Percentiles rank a stretch among this genome's conserved stretches.
Evolutionary conservation across 331 rosid genomes (phyloP).

Genomic region (Prunus yedoensis): DNA sequence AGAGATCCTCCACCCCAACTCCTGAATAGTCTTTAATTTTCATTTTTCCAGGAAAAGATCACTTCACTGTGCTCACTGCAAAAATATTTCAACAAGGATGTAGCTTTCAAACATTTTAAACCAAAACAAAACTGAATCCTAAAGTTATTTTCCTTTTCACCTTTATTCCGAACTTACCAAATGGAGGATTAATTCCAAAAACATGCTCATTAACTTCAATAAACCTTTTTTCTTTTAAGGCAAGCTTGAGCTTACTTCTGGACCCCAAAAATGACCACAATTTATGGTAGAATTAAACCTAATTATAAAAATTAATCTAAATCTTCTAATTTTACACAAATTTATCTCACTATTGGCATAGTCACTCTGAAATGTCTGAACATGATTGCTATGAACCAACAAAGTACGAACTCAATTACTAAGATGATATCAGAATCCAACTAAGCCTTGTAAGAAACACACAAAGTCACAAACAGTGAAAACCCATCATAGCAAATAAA

Average conservation of each 20-base stretch:
- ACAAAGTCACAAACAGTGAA: conserved; percentile 35
- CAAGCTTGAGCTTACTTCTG: neutral
- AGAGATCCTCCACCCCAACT: neutral
- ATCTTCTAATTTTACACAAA: neutral
- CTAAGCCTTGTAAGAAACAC: conserved; percentile 28
- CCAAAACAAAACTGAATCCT: neutral
- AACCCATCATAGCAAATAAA: conserved; percentile 34
- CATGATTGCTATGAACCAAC: neutral
- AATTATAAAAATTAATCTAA: neutral
- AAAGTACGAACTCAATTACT: conserved; percentile 9
- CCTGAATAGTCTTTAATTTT: neutral
- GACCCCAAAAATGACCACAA: neutral
- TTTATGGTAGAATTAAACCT: neutral
- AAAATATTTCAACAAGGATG: neutral
- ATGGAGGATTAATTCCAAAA: neutral
- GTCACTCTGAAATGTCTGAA: neutral
- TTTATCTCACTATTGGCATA: neutral
- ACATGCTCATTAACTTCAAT: neutral
- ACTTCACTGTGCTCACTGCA: conserved; percentile 1
- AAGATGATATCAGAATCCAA: conserved; percentile 33
- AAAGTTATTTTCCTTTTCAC: neutral
- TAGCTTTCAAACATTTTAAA: neutral
- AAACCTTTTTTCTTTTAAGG: neutral
- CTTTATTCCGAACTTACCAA: neutral
- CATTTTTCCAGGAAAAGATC: neutral